Evolutionary conservation across 1,139 yeast species (phyloP).

Genomic region (Meyerozyma carpophila): DNA sequence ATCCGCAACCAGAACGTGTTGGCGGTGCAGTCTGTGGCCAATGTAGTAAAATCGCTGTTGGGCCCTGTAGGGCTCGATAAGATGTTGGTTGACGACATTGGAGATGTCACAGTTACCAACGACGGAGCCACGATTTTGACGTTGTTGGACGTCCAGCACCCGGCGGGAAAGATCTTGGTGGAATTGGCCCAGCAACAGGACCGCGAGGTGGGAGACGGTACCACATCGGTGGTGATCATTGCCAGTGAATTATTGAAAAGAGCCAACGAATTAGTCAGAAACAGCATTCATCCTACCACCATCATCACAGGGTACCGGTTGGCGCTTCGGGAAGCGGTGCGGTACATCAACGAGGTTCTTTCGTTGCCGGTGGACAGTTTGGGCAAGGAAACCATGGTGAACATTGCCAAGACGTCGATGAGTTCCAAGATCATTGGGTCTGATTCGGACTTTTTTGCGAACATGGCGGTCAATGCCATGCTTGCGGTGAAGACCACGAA

Average conservation of each 20-base stretch:
- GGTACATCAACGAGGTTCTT: constrained; percentile 81
- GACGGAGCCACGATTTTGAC: constrained; percentile 97
- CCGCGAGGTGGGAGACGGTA: constrained; percentile 98
- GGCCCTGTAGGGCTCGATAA: constrained; percentile 99
- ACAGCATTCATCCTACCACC: constrained; percentile 95
- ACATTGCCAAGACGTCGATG: constrained; percentile 96
- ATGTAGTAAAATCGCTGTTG: constrained; percentile 91
- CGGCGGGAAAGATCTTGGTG: constrained; percentile 95
- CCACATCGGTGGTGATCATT: constrained; percentile 92
- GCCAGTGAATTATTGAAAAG: constrained; percentile 89
- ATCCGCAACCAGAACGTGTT: constrained; percentile 92
- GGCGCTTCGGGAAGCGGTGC: constrained; percentile 87
- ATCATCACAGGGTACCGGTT: constrained; percentile 94
- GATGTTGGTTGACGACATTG: constrained; percentile 98
- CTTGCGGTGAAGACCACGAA: constrained; percentile 91
- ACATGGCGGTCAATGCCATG: constrained; percentile 93
- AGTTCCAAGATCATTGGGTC: constrained; percentile 95
- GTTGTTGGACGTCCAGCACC: constrained; percentile 93
- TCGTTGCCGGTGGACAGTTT: constrained; percentile 75
- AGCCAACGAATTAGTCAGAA: constrained; percentile 90
- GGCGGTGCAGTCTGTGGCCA: constrained; percentile 96
- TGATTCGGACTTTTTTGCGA: constrained; percentile 84
- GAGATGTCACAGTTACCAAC: constrained; percentile 97
- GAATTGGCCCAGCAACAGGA: constrained; percentile 99
- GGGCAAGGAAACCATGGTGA: constrained; percentile 77